These are phyloP conservation scores for Penicillium sp. DNA, from an alignment of 2,329 filamentous ascomycete genomes.

Conservation along the genomic window DNA sequence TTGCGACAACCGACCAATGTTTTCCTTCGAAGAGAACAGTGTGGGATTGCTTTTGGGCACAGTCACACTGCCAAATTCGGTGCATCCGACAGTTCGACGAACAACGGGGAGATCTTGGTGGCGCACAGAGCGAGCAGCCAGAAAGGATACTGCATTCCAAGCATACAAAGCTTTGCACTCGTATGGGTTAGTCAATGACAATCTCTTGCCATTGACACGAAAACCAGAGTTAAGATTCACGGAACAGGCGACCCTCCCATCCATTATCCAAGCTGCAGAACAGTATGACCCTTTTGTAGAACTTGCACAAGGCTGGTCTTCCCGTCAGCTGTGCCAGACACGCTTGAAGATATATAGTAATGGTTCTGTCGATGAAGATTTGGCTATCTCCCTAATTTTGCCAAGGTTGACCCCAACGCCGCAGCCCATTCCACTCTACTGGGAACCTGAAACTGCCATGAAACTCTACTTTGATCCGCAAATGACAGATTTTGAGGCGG, in stretches of 20 bases:
- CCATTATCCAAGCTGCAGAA: slow-evolving; percentile 23
- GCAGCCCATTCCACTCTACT: slow-evolving; percentile 28
- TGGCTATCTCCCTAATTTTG: slow-evolving; percentile 22
- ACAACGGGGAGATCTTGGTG: slow-evolving; percentile 57
- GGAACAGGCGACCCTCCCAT: slow-evolving; percentile 16
- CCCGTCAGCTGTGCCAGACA: slow-evolving; percentile 21
- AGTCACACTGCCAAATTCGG: slow-evolving; percentile 67
- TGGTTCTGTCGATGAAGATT: slow-evolving; percentile 9
- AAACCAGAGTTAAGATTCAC: slow-evolving; percentile 29
- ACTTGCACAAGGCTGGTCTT: slow-evolving; percentile 28
- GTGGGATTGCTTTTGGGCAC: slow-evolving; percentile 47
- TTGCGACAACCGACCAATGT: slow-evolving; percentile 66
- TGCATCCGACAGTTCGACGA: slow-evolving; percentile 62
- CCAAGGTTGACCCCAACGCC: slow-evolving; percentile 19
- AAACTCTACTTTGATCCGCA: slow-evolving; percentile 19
- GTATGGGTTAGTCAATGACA: slow-evolving; percentile 70
- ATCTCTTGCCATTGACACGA: slow-evolving; percentile 63
- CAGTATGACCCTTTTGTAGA: slow-evolving; percentile 34
- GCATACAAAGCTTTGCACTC: slow-evolving; percentile 70
- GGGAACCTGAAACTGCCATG: slow-evolving; percentile 26
- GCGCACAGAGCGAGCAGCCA: slow-evolving; percentile 68
- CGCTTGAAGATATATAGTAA: slow-evolving; percentile 21
- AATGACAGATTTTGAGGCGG: slow-evolving; percentile 5
- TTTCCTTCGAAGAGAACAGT: slow-evolving; percentile 39
- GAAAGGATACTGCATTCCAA: slow-evolving; percentile 78